Evolutionary conservation across 179 eudicot species (phyloP).

Genomic region (Corrigiola litoralis): DNA sequence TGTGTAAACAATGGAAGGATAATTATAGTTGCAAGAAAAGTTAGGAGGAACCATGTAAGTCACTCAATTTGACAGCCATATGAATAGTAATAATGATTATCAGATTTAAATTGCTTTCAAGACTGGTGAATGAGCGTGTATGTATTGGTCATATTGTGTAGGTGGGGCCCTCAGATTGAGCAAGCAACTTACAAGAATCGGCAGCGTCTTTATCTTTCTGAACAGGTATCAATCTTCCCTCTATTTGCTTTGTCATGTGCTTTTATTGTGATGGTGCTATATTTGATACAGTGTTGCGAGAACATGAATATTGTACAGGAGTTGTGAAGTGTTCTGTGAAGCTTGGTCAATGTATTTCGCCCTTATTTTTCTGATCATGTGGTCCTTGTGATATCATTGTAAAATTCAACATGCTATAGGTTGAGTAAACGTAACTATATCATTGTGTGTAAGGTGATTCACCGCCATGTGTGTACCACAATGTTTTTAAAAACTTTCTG

Average conservation of each 20-base stretch:
- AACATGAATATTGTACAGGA: neutral
- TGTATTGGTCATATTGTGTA: constrained; percentile 17
- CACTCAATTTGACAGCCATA: too few species aligned
- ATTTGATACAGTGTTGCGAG: neutral
- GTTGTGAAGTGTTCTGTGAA: neutral
- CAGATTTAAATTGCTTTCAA: neutral
- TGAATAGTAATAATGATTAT: too few species aligned
- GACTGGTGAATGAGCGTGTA: neutral
- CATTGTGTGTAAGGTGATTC: neutral
- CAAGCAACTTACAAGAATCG: constrained; percentile 89
- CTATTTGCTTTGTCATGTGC: neutral
- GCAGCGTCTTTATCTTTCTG: constrained; percentile 96
- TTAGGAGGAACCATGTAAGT: too few species aligned
- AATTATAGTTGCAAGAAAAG: too few species aligned
- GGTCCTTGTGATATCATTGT: neutral
- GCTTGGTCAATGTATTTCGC: neutral
- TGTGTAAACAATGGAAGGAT: too few species aligned
- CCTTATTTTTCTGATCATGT: neutral
- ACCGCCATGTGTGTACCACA: neutral
- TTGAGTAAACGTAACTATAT: neutral
- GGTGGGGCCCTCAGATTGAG: constrained; percentile 96
- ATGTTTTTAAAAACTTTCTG: neutral
- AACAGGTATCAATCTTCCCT: constrained; percentile 48
- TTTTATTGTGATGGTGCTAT: neutral
- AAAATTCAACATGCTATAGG: neutral